A percentile compares a stretch with the other conserved stretches of the same genome.
These are phyloP conservation scores for Vinca minor DNA, from an alignment of 257 asterid genomes.

Conservation along the genomic window DNA sequence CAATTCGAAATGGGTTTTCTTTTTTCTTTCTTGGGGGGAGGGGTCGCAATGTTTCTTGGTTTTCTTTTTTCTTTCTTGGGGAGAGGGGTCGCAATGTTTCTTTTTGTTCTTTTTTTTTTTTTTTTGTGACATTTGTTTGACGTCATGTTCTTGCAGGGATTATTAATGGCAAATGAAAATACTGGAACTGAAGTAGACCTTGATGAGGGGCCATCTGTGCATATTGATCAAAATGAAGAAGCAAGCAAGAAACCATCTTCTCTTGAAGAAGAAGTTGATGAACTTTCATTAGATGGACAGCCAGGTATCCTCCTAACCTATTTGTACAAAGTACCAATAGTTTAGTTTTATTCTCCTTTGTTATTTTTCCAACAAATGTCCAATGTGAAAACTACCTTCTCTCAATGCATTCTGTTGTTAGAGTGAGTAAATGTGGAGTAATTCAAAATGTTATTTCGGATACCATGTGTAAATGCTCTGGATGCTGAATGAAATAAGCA, in stretches of 20 bases:
- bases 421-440: neutral
- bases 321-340: too few species aligned
- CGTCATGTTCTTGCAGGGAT: conserved; percentile 6
- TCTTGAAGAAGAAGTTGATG: conserved; percentile 34
- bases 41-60: neutral
- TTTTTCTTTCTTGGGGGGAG: neutral
- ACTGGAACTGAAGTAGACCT: conserved; percentile 8
- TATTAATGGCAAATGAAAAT: conserved; percentile 17
- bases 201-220: conserved; percentile 35
- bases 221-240: conserved; percentile 21
- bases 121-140: neutral
- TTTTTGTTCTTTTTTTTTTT: neutral
- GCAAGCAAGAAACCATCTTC: conserved; percentile 27
- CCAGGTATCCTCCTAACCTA: conserved; percentile 30
- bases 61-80: neutral
- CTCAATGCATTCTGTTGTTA: neutral
- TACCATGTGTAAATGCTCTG: too few species aligned
- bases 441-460: neutral
- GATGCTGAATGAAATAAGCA: too few species aligned
- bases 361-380: neutral
- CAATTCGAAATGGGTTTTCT: neutral
- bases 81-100: neutral
- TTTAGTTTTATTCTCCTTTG: neutral
- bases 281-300: conserved; percentile 43
- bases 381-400: neutral